Conservation (phyloP, 2,329 filamentous ascomycete species). For the Amauroascus verrucosus region DNA sequence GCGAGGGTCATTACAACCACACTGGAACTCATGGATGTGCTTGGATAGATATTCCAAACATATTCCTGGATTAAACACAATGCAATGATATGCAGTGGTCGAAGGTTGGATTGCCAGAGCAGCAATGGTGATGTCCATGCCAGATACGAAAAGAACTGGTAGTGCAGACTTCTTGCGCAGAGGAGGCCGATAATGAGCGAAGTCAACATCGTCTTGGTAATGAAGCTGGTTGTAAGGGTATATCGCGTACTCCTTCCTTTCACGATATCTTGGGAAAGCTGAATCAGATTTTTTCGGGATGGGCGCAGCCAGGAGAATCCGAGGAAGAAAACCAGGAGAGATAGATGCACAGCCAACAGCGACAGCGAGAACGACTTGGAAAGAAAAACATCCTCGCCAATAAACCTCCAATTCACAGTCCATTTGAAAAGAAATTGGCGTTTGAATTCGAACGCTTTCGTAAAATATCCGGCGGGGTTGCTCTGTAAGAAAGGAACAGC, state of each 20-base stretch:
- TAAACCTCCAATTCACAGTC: constrained; percentile 97
- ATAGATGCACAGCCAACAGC: constrained; percentile 56
- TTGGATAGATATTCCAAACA: constrained; percentile 93
- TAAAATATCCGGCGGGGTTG: constrained; percentile 62
- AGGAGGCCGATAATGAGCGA: constrained; percentile 71
- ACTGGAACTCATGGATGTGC: constrained; percentile 53
- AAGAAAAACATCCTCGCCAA: constrained; percentile 74
- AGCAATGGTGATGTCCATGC: constrained; percentile 82
- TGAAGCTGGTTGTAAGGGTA: constrained; percentile 58
- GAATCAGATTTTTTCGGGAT: constrained; percentile 47
- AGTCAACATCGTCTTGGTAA: constrained; percentile 65
- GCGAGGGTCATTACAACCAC: constrained; percentile 62
- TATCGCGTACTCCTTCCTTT: constrained; percentile 47
- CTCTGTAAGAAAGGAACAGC: constrained; percentile 56
- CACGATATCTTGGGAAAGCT: constrained; percentile 44
- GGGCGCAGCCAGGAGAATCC: constrained; percentile 62
- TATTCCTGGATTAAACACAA: constrained; percentile 76
- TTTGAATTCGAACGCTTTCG: constrained; percentile 79
- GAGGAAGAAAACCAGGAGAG: constrained; percentile 57
- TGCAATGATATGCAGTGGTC: constrained; percentile 55
- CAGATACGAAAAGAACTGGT: constrained; percentile 90
- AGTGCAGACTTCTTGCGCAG: constrained; percentile 80
- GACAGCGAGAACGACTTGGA: constrained; percentile 56
- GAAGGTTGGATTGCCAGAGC: constrained; percentile 65
- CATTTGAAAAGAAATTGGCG: constrained; percentile 91